Evolutionary conservation across 23 red algal species (phyloP).

Genomic region (Agarophyton chilense): DNA sequence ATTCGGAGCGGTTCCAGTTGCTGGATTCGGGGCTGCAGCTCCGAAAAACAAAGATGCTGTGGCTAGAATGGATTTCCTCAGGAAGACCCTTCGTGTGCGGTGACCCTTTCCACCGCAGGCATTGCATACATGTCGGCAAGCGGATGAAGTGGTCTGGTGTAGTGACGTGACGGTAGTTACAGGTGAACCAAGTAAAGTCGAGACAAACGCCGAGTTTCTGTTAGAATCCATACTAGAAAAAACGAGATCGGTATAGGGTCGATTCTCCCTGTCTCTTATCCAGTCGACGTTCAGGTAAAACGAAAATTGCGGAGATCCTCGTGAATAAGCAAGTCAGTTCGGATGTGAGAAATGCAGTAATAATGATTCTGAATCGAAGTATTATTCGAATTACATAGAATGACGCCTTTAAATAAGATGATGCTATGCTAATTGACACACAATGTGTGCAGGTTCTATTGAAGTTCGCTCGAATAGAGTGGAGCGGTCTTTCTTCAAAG

Average conservation of each 20-base stretch:
- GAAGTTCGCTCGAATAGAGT: no score
- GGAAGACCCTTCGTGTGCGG: neutral
- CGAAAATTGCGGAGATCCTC: no score
- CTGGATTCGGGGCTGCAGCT: neutral
- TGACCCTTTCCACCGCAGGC: neutral
- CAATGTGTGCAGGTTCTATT: no score
- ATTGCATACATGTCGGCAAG: neutral
- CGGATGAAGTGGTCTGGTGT: neutral
- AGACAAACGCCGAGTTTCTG: neutral
- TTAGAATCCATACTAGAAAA: neutral
- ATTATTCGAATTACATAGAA: no score
- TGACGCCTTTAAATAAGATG: no score
- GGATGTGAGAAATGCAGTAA: no score
- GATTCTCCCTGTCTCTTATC: no score
- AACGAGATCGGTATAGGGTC: neutral
- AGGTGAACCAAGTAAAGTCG: neutral
- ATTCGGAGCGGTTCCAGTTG: neutral
- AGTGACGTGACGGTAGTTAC: neutral
- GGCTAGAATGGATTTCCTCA: constrained; percentile 8
- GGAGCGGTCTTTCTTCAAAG: no score
- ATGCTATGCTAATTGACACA: no score
- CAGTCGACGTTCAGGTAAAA: no score
- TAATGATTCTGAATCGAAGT: no score
- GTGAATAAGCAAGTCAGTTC: no score
- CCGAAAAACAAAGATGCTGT: constrained; percentile 26